Evolutionary conservation across 306 rosid genomes (phyloP).

Genomic region (Argentina anserina): DNA sequence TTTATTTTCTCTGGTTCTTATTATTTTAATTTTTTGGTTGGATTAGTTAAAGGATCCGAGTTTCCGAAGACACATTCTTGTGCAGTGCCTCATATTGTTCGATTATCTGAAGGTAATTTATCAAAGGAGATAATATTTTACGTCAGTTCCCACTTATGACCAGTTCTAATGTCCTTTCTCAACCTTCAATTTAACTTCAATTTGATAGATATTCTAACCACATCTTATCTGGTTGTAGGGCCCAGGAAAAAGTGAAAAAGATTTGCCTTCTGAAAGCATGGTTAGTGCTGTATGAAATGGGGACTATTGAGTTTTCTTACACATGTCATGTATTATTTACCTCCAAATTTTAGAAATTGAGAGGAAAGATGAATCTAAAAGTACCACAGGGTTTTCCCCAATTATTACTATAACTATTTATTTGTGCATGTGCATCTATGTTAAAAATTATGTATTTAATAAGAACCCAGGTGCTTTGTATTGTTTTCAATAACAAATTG

Average conservation of each 20-base stretch:
- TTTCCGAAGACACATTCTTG: slow-evolving; percentile 88
- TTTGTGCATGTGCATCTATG: neutral
- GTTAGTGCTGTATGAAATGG: slow-evolving; percentile 39
- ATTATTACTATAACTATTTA: neutral
- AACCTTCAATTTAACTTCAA: neutral
- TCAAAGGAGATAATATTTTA: neutral
- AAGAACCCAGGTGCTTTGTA: neutral
- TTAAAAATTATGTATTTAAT: neutral
- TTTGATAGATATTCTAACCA: slow-evolving; percentile 23
- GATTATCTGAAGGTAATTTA: slow-evolving; percentile 76
- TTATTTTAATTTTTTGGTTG: neutral
- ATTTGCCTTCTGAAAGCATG: slow-evolving; percentile 85
- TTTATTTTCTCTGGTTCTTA: neutral
- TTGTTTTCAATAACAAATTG: neutral
- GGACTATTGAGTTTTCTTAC: neutral
- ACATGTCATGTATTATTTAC: neutral
- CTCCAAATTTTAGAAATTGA: neutral
- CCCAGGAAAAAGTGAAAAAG: slow-evolving; percentile 88
- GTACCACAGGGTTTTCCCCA: neutral
- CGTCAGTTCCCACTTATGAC: neutral
- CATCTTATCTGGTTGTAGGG: slow-evolving; percentile 51
- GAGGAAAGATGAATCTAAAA: neutral
- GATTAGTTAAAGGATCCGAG: slow-evolving; percentile 88
- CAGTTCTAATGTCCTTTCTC: neutral
- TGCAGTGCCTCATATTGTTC: slow-evolving; percentile 92